A percentile compares a stretch with the other conserved stretches of the same genome.
Evolutionary conservation across 768 basidiomycete genomes (phyloP).

Genomic region (Collybia nuda): DNA sequence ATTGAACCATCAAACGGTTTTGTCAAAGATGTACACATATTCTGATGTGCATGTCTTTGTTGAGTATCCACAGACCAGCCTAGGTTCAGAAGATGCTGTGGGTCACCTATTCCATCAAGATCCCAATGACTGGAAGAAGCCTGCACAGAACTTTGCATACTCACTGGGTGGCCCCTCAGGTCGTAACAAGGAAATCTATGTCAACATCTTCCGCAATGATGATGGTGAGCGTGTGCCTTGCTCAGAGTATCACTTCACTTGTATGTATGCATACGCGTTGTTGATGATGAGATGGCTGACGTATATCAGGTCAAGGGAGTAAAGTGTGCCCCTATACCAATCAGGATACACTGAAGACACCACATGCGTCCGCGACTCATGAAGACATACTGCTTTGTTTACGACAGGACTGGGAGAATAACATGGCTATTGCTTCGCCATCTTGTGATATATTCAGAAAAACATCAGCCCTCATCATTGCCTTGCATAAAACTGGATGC

Average conservation of each 20-base stretch:
- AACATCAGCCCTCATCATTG: constrained; percentile 4
- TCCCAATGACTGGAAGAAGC: constrained; percentile 10
- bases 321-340: constrained; percentile 15
- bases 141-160: constrained; percentile 12
- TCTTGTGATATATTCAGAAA: constrained; percentile 8
- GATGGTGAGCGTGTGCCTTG: constrained; percentile 9
- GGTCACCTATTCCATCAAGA: constrained; percentile 12
- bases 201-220: constrained; percentile 4
- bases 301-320: constrained; percentile 12
- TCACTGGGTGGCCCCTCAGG: constrained; percentile 11
- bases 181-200: constrained; percentile 2
- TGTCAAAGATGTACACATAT: constrained; percentile 10
- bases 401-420: neutral
- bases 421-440: constrained; percentile 6
- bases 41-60: constrained; percentile 5
- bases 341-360: constrained; percentile 3
- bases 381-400: constrained; percentile 2
- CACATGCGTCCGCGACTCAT: constrained; percentile 9
- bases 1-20: constrained; percentile 9
- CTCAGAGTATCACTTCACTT: constrained; percentile 12
- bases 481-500: neutral
- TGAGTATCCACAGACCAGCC: constrained; percentile 14
- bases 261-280: constrained; percentile 9
- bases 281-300: neutral
- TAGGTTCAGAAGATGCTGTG: constrained; percentile 1